Evolutionary conservation across 2,329 filamentous ascomycete species (phyloP).

Genomic region (Zalaria sp.): DNA sequence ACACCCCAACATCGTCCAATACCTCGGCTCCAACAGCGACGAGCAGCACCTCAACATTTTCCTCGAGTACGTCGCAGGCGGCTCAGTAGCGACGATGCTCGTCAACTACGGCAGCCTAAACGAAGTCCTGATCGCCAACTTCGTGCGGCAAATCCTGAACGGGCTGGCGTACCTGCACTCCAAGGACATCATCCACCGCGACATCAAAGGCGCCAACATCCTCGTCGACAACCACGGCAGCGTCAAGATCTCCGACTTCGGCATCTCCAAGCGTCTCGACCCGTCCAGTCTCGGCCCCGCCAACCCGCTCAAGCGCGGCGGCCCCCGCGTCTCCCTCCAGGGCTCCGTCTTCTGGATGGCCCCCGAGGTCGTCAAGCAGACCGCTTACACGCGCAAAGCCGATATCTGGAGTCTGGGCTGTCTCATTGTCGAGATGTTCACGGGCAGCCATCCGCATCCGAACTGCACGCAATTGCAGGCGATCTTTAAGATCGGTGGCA

Average conservation of each 20-base stretch:
- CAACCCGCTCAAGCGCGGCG: conserved; percentile 29
- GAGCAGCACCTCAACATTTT: conserved; percentile 96
- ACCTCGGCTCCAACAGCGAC: conserved; percentile 87
- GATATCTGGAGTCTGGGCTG: conserved; percentile 98
- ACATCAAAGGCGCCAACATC: conserved; percentile 98
- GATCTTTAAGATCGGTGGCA: conserved; percentile 85
- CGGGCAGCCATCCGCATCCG: conserved; percentile 87
- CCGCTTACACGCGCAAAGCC: conserved; percentile 92
- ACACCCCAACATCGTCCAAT: conserved; percentile 95
- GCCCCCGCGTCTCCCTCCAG: conserved; percentile 65
- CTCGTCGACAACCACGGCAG: conserved; percentile 97
- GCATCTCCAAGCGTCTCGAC: conserved; percentile 95
- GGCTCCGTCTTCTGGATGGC: conserved; percentile 99
- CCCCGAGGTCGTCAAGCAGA: conserved; percentile 94
- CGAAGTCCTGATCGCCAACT: conserved; percentile 87
- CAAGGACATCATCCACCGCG: conserved; percentile 91
- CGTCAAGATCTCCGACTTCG: conserved; percentile 98
- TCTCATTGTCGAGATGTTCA: conserved; percentile 98
- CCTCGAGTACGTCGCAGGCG: conserved; percentile 95
- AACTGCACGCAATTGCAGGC: conserved; percentile 95
- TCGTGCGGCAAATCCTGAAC: conserved; percentile 87
- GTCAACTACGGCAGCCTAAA: conserved; percentile 94
- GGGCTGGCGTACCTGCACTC: conserved; percentile 89
- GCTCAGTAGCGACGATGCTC: conserved; percentile 95
- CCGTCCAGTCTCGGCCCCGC: conserved; percentile 38